Conservation (phyloP, 2,329 filamentous ascomycete genomes). For the Geosmithia flava region DNA sequence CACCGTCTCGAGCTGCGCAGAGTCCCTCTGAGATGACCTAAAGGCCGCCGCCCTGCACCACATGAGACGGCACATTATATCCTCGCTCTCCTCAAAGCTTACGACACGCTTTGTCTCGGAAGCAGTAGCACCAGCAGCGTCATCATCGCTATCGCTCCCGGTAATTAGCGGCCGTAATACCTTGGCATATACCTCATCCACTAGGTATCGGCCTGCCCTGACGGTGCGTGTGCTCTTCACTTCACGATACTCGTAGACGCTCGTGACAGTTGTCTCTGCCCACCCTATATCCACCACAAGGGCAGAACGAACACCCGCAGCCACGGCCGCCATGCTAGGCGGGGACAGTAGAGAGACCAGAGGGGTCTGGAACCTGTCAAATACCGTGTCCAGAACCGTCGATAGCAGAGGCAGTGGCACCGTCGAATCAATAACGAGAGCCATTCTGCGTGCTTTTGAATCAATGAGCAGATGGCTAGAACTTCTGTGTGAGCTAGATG, state of each 20-base stretch:
- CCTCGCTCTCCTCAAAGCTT: conserved; percentile 71
- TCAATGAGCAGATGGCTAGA: conserved; percentile 54
- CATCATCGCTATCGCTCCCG: conserved; percentile 6
- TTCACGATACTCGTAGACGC: conserved; percentile 83
- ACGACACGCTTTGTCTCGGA: conserved; percentile 23
- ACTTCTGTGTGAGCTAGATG: neutral
- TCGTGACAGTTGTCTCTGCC: conserved; percentile 77
- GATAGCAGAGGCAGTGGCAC: conserved; percentile 71
- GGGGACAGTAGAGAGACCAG: conserved; percentile 70
- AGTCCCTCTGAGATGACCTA: conserved; percentile 21
- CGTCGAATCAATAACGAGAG: conserved; percentile 64
- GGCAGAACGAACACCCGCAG: conserved; percentile 75
- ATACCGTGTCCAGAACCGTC: conserved; percentile 63
- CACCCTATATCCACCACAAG: conserved; percentile 86
- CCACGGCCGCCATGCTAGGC: conserved; percentile 60
- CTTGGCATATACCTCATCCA: conserved; percentile 51
- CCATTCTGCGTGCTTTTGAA: conserved; percentile 61
- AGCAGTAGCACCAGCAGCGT: neutral
- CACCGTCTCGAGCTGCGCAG: conserved; percentile 31
- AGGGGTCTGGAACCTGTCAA: conserved; percentile 68
- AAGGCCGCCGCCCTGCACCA: conserved; percentile 50
- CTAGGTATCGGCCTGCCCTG: conserved; percentile 61
- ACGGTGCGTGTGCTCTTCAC: conserved; percentile 58
- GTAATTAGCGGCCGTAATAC: conserved; percentile 31
- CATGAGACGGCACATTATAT: conserved; percentile 59